phyloP scores from a whole-genome alignment of 2,329 filamentous ascomycete species.

The Neurospora sp. region DNA sequence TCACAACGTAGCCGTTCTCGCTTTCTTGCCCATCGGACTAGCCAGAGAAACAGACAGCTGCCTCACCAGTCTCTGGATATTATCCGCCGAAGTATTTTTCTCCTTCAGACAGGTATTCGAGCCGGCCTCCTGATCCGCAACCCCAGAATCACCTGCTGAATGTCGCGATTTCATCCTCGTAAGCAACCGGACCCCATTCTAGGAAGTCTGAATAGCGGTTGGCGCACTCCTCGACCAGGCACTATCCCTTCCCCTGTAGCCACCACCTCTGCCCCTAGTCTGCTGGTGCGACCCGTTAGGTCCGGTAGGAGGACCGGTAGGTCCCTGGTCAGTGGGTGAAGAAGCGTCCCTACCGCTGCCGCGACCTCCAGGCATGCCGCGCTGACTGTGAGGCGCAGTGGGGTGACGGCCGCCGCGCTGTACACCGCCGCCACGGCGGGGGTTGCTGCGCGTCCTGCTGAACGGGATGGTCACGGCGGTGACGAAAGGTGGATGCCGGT shows the following conservation, averaged over 20 bases:
- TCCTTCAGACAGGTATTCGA: not conserved
- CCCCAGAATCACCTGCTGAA: not conserved
- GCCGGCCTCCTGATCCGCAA: not conserved
- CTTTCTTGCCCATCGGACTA: not conserved
- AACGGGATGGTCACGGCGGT: conserved; percentile 30
- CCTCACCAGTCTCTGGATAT: not conserved
- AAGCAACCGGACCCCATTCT: not conserved
- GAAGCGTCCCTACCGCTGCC: conserved; percentile 15
- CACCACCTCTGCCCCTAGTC: conserved; percentile 30
- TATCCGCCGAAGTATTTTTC: not conserved
- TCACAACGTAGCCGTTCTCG: not conserved
- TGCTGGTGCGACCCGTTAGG: conserved; percentile 8
- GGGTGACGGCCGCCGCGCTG: conserved; percentile 12
- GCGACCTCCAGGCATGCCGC: not conserved
- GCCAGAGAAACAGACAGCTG: not conserved
- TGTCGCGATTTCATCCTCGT: not conserved
- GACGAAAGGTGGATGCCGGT: conserved; percentile 11
- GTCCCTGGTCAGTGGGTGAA: conserved; percentile 19
- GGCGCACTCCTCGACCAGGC: conserved; percentile 28
- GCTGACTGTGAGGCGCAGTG: conserved; percentile 10
- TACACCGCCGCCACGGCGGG: conserved; percentile 19
- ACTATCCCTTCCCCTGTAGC: conserved; percentile 31
- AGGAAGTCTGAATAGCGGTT: conserved; percentile 17
- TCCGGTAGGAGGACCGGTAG: conserved; percentile 7
- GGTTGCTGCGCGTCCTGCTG: conserved; percentile 23